Base-by-base conservation (phyloP, 352 stramenopile genomes). In the Elongisporangium undulatum region DNA sequence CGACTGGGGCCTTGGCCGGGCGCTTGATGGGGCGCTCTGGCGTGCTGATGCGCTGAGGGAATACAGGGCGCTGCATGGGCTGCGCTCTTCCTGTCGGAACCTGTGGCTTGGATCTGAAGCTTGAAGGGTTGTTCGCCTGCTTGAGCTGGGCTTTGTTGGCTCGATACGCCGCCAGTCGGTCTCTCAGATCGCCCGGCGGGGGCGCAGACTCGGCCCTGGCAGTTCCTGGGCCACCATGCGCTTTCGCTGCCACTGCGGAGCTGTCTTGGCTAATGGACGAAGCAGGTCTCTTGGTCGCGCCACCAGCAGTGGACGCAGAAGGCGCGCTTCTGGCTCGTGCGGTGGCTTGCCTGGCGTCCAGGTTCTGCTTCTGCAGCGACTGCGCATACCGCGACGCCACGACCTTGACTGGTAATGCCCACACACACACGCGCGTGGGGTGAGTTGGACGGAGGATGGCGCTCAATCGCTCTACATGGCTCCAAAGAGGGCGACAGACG, bases 381-480 rank as follows among this genome's bases (percentile, higher is more conserved):
- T 87, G 72, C 29, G 72, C 75, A 52, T 89, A 90, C 2, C 73
- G 68, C 19, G 81, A 90, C 10, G 75, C 67, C 9, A 89, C 71
- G 19, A 90, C 77, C 58, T 82, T 79, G 24, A 85, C 77, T 87
- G 52, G 10, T 2, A 2, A 26, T 15, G 29, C 29, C 8, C 4
- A 41, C 29, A 34, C 26, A 34, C 26, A 34, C 8, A 6, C 8
- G 29, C 8, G 29, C 29, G 2, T 4, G 8, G 29, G 13, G 2
- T 41, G 5, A 15, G 29, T 41, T 1, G 29, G 13, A 41, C 13
- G 29, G 13, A 9, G 29, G 4, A 13, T 41, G 4, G 5, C 26
- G 8, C 26, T 34, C 26, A 34, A 8, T 8, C 26, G 26, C 26
- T 34, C n/a, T n/a, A n/a, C n/a, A n/a, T n/a, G n/a, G n/a, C n/a